A percentile compares a stretch with the other conserved stretches of the same genome.
phyloP scores from a whole-genome alignment of 2,329 filamentous ascomycete species.

The Uncinocarpus reesii region DNA sequence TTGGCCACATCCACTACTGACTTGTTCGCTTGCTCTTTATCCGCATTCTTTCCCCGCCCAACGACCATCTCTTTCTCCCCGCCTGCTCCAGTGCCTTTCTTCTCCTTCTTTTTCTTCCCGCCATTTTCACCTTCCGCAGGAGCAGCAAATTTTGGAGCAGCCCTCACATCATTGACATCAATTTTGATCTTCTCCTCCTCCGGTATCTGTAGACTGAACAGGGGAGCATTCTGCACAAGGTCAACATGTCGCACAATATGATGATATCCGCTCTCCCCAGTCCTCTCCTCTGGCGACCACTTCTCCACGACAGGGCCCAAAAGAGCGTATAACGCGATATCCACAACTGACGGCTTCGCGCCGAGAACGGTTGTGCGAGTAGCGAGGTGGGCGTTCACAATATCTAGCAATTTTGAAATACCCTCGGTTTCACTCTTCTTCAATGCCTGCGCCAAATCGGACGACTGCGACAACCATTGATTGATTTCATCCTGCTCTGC shows the following conservation, averaged over 20 bases:
- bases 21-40: constrained; percentile 44
- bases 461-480: constrained; percentile 74
- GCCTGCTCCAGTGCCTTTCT: constrained; percentile 68
- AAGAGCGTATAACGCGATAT: constrained; percentile 70
- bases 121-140: constrained; percentile 93
- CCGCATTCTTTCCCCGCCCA: constrained; percentile 27
- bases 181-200: constrained; percentile 67
- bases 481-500: constrained; percentile 77
- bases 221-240: constrained; percentile 80
- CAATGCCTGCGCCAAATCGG: constrained; percentile 51
- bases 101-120: constrained; percentile 97
- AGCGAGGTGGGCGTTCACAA: constrained; percentile 77
- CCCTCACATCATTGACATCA: constrained; percentile 68
- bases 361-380: constrained; percentile 83
- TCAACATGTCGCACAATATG: constrained; percentile 86
- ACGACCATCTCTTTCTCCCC: constrained; percentile 30
- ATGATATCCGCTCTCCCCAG: constrained; percentile 78
- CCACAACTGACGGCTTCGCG: constrained; percentile 77
- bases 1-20: constrained; percentile 38
- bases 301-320: constrained; percentile 64
- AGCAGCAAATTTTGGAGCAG: constrained; percentile 79
- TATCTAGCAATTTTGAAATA: constrained; percentile 56
- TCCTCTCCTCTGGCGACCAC: constrained; percentile 79
- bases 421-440: constrained; percentile 49
- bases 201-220: constrained; percentile 58